Evolutionary conservation across 139 green algal species (phyloP).

Genomic region (Nannochloris sp.): DNA sequence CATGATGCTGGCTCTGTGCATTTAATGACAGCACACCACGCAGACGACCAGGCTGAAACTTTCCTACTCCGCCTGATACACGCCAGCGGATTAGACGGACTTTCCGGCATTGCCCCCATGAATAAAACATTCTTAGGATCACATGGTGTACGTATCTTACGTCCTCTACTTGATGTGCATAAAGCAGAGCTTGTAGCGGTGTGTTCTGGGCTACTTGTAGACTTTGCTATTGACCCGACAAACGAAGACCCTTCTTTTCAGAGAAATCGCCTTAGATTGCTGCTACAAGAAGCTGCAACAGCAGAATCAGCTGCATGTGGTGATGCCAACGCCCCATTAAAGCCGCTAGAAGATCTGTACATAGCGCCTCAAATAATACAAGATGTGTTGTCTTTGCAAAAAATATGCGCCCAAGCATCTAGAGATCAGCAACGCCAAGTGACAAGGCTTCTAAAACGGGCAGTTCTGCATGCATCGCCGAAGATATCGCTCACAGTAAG

Average conservation of each 20-base stretch:
- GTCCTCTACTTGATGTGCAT: slow-evolving; percentile 26
- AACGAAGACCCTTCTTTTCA: slow-evolving; percentile 5
- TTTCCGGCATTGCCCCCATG: slow-evolving; percentile 30
- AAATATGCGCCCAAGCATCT: neutral
- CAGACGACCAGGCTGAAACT: slow-evolving; percentile 48
- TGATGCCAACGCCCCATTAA: neutral
- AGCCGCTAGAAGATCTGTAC: too few relatives aligned
- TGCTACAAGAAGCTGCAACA: neutral
- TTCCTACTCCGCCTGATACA: slow-evolving; percentile 43
- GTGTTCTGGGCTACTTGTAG: slow-evolving; percentile 12
- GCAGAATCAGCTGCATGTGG: neutral
- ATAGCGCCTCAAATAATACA: neutral
- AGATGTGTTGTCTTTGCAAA: slow-evolving; percentile 15
- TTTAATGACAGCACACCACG: slow-evolving; percentile 44
- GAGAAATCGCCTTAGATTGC: slow-evolving; percentile 9
- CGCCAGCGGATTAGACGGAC: slow-evolving; percentile 38
- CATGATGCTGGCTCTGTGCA: neutral
- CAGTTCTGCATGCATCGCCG: neutral
- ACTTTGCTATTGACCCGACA: slow-evolving; percentile 9
- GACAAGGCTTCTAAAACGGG: neutral
- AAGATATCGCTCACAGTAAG: neutral
- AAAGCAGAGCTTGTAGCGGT: slow-evolving; percentile 33
- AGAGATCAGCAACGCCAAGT: neutral
- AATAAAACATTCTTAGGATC: neutral
- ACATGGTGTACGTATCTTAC: slow-evolving; percentile 11